These are phyloP conservation scores for Pythium brachiatum DNA, from an alignment of 352 stramenopile genomes.

Conservation along the genomic window DNA sequence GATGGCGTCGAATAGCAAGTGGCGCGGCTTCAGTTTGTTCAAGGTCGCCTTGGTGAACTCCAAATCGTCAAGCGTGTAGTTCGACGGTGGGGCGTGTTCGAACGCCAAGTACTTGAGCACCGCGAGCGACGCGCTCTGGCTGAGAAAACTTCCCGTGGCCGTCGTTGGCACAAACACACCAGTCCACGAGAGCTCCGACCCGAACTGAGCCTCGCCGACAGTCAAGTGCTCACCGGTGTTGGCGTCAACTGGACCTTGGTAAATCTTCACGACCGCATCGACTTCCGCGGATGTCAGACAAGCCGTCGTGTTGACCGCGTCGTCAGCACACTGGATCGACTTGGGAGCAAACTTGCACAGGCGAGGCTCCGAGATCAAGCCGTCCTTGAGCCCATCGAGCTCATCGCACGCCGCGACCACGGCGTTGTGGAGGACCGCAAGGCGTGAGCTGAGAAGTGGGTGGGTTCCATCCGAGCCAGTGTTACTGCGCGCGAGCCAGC, in stretches of 20 bases:
- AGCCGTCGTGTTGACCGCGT: conserved; percentile 33
- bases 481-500: conserved; percentile 35
- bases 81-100: conserved; percentile 31
- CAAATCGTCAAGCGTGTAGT: conserved; percentile 44
- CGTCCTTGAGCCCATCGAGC: conserved; percentile 38
- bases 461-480: conserved; percentile 26
- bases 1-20: conserved; percentile 37
- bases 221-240: conserved; percentile 31
- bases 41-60: conserved; percentile 39
- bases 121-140: conserved; percentile 31
- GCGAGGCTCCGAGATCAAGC: conserved; percentile 34
- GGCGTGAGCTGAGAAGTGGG: conserved; percentile 27
- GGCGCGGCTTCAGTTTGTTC: conserved; percentile 29
- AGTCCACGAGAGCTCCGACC: conserved; percentile 40
- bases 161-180: conserved; percentile 37
- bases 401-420: conserved; percentile 35
- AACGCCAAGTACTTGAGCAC: conserved; percentile 45
- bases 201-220: conserved; percentile 41
- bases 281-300: conserved; percentile 37
- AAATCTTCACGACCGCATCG: conserved; percentile 33
- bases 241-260: conserved; percentile 34
- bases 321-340: conserved; percentile 29
- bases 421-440: conserved; percentile 36
- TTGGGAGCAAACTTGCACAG: conserved; percentile 34
- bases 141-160: conserved; percentile 28